Percentiles rank a stretch among this genome's conserved stretches.
phyloP scores from a whole-genome alignment of 768 basidiomycete genomes.

The Termitomyces sp. region DNA sequence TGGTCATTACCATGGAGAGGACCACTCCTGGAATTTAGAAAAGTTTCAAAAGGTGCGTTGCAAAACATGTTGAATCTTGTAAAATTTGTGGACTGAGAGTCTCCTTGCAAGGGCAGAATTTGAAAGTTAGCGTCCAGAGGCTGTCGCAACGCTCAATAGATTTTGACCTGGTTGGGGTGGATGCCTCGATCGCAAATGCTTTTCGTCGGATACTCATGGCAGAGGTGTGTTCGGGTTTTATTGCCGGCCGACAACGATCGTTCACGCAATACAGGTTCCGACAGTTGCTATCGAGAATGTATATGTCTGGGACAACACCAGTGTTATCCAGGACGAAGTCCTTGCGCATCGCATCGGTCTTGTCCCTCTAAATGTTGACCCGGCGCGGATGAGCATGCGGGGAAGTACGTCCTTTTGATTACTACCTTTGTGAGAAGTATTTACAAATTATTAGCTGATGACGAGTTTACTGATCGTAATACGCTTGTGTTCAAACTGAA shows the following conservation, averaged over 20 bases:
- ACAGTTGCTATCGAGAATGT: slow-evolving; percentile 87
- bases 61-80: slow-evolving; percentile 2
- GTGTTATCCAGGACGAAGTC: slow-evolving; percentile 91
- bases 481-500: slow-evolving; percentile 84
- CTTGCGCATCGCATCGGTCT: slow-evolving; percentile 90
- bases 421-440: background rate
- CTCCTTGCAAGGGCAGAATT: slow-evolving; percentile 47
- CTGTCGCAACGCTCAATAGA: slow-evolving; percentile 83
- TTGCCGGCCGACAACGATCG: background rate
- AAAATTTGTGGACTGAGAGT: slow-evolving; percentile 10
- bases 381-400: slow-evolving; percentile 59
- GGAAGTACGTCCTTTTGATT: slow-evolving; percentile 18
- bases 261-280: slow-evolving; percentile 57
- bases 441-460: slow-evolving; percentile 36
- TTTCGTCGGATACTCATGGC: slow-evolving; percentile 89
- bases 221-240: slow-evolving; percentile 52
- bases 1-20: slow-evolving; percentile 80
- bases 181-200: slow-evolving; percentile 95
- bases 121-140: slow-evolving; percentile 69
- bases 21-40: slow-evolving; percentile 76
- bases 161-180: slow-evolving; percentile 93
- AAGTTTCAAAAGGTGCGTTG: slow-evolving; percentile 69
- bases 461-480: slow-evolving; percentile 74
- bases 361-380: slow-evolving; percentile 85
- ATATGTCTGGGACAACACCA: slow-evolving; percentile 93